Evolutionary conservation across 495 filamentous ascomycete genomes (phyloP).

Genomic region (Talaromyces nanjingensis): DNA sequence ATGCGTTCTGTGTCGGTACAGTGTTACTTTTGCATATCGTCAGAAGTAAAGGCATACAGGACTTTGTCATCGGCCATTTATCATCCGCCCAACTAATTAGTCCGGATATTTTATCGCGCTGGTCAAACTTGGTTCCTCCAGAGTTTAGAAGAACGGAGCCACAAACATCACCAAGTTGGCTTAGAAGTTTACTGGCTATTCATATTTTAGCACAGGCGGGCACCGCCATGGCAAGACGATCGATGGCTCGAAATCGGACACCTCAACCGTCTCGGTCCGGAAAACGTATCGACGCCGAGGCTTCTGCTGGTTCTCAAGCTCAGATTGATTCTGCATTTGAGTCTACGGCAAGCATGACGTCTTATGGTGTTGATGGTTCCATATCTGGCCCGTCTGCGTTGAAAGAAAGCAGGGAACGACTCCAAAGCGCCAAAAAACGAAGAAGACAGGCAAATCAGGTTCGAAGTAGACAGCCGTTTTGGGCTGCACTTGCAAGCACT

Average conservation of each 20-base stretch:
- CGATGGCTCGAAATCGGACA: constrained; percentile 44
- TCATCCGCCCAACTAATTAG: constrained; percentile 39
- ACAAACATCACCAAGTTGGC: constrained; percentile 49
- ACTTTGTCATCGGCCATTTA: constrained; percentile 40
- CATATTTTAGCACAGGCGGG: constrained; percentile 82
- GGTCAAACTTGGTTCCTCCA: constrained; percentile 34
- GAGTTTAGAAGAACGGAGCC: constrained; percentile 36
- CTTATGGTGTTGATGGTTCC: constrained; percentile 44
- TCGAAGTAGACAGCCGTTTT: constrained; percentile 82
- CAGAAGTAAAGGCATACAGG: constrained; percentile 52
- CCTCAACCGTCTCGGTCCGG: constrained; percentile 32
- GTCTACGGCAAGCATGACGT: constrained; percentile 38
- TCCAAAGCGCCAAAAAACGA: constrained; percentile 67
- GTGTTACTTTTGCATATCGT: constrained; percentile 63
- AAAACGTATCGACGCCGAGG: constrained; percentile 52
- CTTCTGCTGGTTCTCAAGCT: constrained; percentile 42
- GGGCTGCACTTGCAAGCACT: constrained; percentile 88
- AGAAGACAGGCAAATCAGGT: constrained; percentile 84
- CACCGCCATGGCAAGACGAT: constrained; percentile 46
- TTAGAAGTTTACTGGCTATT: constrained; percentile 62
- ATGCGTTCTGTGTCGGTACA: constrained; percentile 70
- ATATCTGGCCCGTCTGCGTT: constrained; percentile 35
- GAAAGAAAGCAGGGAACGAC: constrained; percentile 49
- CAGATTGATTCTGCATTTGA: constrained; percentile 39
- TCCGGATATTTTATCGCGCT: constrained; percentile 38